phyloP scores from a whole-genome alignment of 345 rosid species.

The Dipteronia sinensis region DNA sequence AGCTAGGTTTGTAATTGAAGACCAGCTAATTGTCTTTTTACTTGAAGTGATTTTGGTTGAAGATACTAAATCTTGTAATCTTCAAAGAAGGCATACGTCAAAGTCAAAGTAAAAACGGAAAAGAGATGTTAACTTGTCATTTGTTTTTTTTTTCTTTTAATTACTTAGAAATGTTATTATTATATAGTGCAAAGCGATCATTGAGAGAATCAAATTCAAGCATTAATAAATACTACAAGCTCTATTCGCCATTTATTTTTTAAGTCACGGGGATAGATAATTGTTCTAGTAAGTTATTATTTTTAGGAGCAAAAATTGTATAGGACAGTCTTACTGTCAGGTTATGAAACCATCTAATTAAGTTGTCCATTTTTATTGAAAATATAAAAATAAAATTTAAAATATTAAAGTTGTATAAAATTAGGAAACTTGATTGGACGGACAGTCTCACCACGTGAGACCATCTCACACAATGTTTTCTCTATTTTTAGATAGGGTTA shows the following conservation, averaged over 20 bases:
- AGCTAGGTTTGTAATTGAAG: neutral
- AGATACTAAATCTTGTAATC: neutral
- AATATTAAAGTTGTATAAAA: too few relatives aligned
- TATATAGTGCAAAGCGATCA: neutral
- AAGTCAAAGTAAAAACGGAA: neutral
- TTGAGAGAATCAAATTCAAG: neutral
- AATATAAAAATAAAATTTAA: too few relatives aligned
- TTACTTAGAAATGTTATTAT: neutral
- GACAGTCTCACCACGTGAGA: too few relatives aligned
- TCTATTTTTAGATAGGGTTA: too few relatives aligned
- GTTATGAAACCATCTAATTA: too few relatives aligned
- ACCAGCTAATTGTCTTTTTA: neutral
- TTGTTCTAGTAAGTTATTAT: neutral
- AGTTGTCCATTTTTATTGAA: too few relatives aligned
- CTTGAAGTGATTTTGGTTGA: neutral
- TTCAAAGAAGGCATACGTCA: neutral
- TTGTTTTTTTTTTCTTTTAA: neutral
- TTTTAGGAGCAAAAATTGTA: too few relatives aligned
- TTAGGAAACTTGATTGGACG: too few relatives aligned
- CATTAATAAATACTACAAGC: neutral
- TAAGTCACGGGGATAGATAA: conserved; percentile 8
- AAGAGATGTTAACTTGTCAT: too few relatives aligned
- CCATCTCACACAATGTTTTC: too few relatives aligned
- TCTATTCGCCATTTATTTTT: neutral
- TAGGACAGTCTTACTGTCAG: too few relatives aligned